Percentiles rank a stretch among this genome's conserved stretches.
These are phyloP conservation scores for Talaromyces nanjingensis DNA, from an alignment of 495 filamentous ascomycete species.

Conservation along the genomic window DNA sequence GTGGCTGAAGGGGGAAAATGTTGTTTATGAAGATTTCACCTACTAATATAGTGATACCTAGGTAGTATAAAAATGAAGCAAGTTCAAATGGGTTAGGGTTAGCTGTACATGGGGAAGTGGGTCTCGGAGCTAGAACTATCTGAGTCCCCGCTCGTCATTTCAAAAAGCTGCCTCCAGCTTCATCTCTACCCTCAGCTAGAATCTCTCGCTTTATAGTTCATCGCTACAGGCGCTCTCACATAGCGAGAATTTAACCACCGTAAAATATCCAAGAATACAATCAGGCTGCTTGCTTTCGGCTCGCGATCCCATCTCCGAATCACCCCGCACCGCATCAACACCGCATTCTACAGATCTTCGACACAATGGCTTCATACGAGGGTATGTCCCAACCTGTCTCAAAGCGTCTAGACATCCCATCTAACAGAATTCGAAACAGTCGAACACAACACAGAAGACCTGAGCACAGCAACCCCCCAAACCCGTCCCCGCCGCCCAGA, in stretches of 20 bases:
- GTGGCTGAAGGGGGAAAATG: conserved; percentile 58
- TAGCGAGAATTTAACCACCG: background rate
- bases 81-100: background rate
- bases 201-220: background rate
- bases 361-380: background rate
- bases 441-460: conserved; percentile 66
- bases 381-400: background rate
- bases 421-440: conserved; percentile 38
- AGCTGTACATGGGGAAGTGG: background rate
- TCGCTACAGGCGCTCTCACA: background rate
- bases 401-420: background rate
- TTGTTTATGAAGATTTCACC: conserved; percentile 64
- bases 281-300: background rate
- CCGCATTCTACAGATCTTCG: background rate
- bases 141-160: background rate
- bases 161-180: background rate
- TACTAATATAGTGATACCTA: conserved; percentile 38
- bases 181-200: background rate
- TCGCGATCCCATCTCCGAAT: background rate
- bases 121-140: background rate
- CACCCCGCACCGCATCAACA: background rate
- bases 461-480: conserved; percentile 23
- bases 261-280: background rate
- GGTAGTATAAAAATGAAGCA: background rate
- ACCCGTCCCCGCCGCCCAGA: conserved; percentile 59